Evolutionary conservation across 495 filamentous ascomycete species (phyloP), one percentile per base, ranked within the genome.

Genomic region (Hypoxylon intermedium): DNA sequence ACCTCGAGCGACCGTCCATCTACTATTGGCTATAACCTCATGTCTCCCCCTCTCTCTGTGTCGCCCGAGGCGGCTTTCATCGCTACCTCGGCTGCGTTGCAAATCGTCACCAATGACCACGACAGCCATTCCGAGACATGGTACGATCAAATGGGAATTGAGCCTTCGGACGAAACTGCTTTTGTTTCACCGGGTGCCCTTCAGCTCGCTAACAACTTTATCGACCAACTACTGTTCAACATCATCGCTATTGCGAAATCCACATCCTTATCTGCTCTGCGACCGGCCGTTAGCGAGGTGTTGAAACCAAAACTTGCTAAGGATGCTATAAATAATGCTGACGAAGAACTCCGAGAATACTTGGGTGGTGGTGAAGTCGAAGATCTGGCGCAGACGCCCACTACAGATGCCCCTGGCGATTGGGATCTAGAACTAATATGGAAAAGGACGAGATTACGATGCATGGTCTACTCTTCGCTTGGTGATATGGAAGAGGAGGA

Each of bases 401-500:
- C 74, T 2, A 75, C 81, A 4, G 78, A 81, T 18, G 77, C 79
- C 0, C 74, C 71, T 44, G 77, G 78, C 1, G 85, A 87, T 52
- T 97, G 93, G 83, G 91, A 98, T 69, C 76, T 96, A 11, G 87
- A 96, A 67, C 77, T 87, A 41, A 86, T 92, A 11, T 99, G 93
- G 92, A 96, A 92, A 73, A 82, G 93, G 46, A 93, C 91, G 1
- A 87, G 95, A 44, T 75, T 99, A 51, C 85, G 94, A 49, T 94
- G 93, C 68, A 98, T 99, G 95, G 93, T 98, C 13, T 98, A 98
- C 71, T 98, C 91, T 5, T 92, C 92, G 9, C 77, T 99, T 11
- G 95, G 95, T 19, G 94, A 99, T 66, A 85, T 99, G 83, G 95
- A 99, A 72, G 93, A 97, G 75, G 91, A 97, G 64, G 95, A 98